Conservation (phyloP, 371 early-diverging fungal species). For the Mucor circinelloides region DNA sequence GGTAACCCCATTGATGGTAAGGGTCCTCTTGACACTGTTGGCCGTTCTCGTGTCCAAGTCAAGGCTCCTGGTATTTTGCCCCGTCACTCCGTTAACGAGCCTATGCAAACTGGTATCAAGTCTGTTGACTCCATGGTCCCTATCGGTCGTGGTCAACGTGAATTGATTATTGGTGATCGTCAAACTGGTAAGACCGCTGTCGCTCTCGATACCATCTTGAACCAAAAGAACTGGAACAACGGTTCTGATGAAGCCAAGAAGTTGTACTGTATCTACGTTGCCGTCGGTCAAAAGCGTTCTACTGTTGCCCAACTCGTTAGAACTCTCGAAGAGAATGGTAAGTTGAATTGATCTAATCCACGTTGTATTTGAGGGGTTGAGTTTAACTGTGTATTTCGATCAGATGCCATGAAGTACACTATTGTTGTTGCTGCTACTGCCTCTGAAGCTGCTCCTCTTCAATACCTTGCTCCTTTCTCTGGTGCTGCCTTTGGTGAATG, state of each 20-base stretch:
- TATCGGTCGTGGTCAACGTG: constrained; percentile 98
- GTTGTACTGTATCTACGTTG: constrained; percentile 97
- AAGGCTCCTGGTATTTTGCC: constrained; percentile 98
- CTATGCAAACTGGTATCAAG: constrained; percentile 98
- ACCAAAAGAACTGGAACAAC: constrained; percentile 96
- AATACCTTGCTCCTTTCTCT: constrained; percentile 96
- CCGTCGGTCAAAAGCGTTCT: constrained; percentile 97
- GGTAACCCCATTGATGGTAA: constrained; percentile 98
- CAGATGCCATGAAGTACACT: constrained; percentile 79
- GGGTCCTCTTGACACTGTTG: constrained; percentile 85
- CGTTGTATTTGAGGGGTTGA: not conserved
- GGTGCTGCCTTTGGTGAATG: constrained; percentile 93
- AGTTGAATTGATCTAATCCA: not conserved
- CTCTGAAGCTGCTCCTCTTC: constrained; percentile 94
- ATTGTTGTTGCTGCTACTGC: constrained; percentile 96
- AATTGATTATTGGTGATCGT: constrained; percentile 98
- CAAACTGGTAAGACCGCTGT: constrained; percentile 98
- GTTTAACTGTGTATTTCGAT: constrained; percentile 34
- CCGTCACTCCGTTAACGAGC: constrained; percentile 95
- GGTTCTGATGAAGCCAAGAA: constrained; percentile 48
- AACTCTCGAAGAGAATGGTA: constrained; percentile 88
- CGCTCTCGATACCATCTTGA: constrained; percentile 94
- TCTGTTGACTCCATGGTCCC: constrained; percentile 98
- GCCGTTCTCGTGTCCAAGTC: constrained; percentile 90
- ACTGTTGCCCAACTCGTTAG: constrained; percentile 97